Conservation (phyloP, 116 monocot species). For the Phalaenopsis hybrid region DNA sequence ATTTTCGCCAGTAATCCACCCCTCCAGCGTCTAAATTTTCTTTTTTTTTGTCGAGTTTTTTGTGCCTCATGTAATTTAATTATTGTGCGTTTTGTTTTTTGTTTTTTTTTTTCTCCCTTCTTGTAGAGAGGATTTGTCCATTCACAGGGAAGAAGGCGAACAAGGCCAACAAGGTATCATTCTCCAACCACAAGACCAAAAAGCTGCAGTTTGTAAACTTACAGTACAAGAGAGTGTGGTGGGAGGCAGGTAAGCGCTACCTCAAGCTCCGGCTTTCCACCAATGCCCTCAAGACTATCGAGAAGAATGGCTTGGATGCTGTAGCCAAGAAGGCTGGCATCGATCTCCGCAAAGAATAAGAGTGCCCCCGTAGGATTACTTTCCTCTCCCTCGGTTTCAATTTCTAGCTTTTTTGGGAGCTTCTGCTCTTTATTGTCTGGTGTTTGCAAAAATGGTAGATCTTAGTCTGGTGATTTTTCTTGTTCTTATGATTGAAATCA, state of each 20-base stretch:
- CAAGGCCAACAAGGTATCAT: constrained; percentile 80
- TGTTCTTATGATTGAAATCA: background rate
- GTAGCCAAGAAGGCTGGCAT: constrained; percentile 95
- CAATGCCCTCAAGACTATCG: constrained; percentile 86
- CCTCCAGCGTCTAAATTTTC: background rate
- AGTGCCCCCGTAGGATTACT: background rate
- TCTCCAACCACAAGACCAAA: constrained; percentile 95
- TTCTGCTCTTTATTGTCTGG: background rate
- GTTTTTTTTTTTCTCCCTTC: background rate
- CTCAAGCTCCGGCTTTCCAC: constrained; percentile 90
- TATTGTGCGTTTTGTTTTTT: too few relatives aligned
- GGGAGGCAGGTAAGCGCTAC: constrained; percentile 85
- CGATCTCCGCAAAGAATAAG: constrained; percentile 70
- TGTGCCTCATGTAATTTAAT: too few relatives aligned
- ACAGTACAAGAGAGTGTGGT: constrained; percentile 98
- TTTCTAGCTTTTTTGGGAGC: background rate
- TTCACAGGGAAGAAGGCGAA: constrained; percentile 98
- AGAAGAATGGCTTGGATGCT: constrained; percentile 92
- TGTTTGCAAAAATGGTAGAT: background rate
- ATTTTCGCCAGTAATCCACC: constrained; percentile 27
- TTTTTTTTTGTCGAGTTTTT: background rate
- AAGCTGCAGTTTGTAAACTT: constrained; percentile 84
- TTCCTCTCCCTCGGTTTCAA: background rate
- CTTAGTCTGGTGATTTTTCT: background rate
- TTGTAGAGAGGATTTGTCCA: constrained; percentile 65